Evolutionary conservation across 2,329 filamentous ascomycete species (phyloP), one percentile per base, ranked within the genome.

Genomic region (Ceratocystis colombiana): DNA sequence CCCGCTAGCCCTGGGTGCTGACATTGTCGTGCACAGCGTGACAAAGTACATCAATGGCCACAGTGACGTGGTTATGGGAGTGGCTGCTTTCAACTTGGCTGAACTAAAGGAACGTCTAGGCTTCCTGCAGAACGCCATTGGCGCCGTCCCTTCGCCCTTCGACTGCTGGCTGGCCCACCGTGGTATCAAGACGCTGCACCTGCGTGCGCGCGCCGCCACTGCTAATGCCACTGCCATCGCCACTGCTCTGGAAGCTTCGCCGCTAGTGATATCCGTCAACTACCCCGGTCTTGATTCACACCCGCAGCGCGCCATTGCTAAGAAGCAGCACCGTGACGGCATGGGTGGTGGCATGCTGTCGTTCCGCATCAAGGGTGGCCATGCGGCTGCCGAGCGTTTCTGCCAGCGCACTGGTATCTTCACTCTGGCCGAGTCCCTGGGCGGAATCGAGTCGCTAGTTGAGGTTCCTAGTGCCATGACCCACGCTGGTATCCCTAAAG

Each of bases 31-130:
- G 55, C 93, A 97, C 82, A 92, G 87, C 66, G 94, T 99, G 66
- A 99, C 94, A 57, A 99, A 99, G 79, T 99, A 97, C 79, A 97
- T 99, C 79, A 97, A 97, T 76, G 94, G 94, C 63, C 94, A 99
- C 79, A 84, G 86, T 74, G 94, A 99, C 75, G 94, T 99, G 7
- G 87, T 97, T 72, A 99, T 99, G 94, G 94, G 94, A 70, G 88
- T 94, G 37, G 93, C 91, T 61, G 94, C 94, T 63, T 95, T 96
- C 83, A 97, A 96, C 82, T 89, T 88, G 37, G 85, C 90, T 66
- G 82, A 85, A 20, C 81, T 99, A 71, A 86, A 86, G 74, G 79
- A 87, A 69, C 86, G 89, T 53, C 84, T 99, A 25, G 80, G 84
- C 64, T 99, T 97, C 81, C 83, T 99, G 48, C 94, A 99, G 76